Base-by-base conservation (phyloP, 116 monocot genomes). In the Zostera marina region DNA sequence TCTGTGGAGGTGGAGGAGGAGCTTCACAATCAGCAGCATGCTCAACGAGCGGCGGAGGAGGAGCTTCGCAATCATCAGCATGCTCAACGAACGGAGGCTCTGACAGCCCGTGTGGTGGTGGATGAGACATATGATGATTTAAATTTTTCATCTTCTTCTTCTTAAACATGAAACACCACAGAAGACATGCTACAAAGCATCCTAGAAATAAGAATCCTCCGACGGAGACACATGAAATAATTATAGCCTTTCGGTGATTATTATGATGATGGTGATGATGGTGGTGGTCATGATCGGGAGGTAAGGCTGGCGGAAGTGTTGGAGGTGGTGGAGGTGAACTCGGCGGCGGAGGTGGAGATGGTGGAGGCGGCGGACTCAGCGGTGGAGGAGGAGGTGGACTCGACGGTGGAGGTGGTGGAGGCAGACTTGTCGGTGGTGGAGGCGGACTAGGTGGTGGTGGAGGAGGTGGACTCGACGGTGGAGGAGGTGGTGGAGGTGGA, bases 111-210 rank as follows among this genome's bases (percentile, higher is more conserved):
- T 32, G 47, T 47, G 47, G 15, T 9, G 47, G 48, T 48, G 48
- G 48, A 48, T 16, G 48, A 14, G 48, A 16, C 12, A 19, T 19
- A 16, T 48, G 16, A 2, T 16, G 5, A 7, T 16, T 9, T 0
- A 19, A 7, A 7, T 48, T 19, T 9, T 26, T 56, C n/a, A n/a
- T n/a, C 55, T 26, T 55, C 56, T 56, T 56, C 56, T 56, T 56
- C 56, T 56, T 56, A 39, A n/a, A 32, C 38, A 56, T 11, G 15
- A 7, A 39, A 32, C 56, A 32, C 48, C 48, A 48, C 17, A 48
- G 48, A 8, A 56, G 32, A 56, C 26, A 24, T 9, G 15, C 56
- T n/a, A 8, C 26, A 7, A 56, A 56, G 22, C 56, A 56, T 25
- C 14, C 26, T 8, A 56, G 12, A n/a, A 56, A 32, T n/a, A 56